phyloP scores from a whole-genome alignment of 1,284 basidiomycete species.

The Clitocybe nebularis region DNA sequence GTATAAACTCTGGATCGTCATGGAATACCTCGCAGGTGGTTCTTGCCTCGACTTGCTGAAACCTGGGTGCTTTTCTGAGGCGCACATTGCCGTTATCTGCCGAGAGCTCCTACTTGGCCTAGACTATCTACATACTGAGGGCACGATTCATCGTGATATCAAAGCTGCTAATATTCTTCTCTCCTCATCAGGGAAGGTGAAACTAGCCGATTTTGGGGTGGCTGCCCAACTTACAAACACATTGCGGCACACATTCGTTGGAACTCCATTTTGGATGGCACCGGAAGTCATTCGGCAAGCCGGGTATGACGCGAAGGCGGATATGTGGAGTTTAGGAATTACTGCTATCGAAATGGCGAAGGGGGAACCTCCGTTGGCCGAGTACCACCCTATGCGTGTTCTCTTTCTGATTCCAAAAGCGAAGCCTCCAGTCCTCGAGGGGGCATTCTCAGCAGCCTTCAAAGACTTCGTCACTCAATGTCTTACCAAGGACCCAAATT shows the following conservation, averaged over 20 bases:
- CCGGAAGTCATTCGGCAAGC: conserved; percentile 97
- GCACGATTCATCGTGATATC: conserved; percentile 98
- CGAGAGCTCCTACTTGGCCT: conserved; percentile 92
- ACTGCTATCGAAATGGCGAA: conserved; percentile 96
- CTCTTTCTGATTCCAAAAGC: conserved; percentile 95
- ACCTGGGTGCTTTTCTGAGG: conserved; percentile 85
- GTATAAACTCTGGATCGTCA: conserved; percentile 99
- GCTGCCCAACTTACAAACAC: conserved; percentile 90
- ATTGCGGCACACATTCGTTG: conserved; percentile 90
- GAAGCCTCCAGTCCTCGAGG: conserved; percentile 90
- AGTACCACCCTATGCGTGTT: conserved; percentile 95
- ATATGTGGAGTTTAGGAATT: conserved; percentile 97
- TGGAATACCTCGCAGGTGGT: conserved; percentile 99
- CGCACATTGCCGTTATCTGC: conserved; percentile 92
- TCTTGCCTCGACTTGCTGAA: conserved; percentile 96
- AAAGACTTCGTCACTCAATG: conserved; percentile 92
- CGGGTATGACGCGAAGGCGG: conserved; percentile 93
- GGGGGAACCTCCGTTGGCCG: conserved; percentile 89
- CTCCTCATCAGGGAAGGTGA: conserved; percentile 88
- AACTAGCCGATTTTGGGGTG: conserved; percentile 96
- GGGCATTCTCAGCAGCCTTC: conserved; percentile 79
- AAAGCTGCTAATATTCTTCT: conserved; percentile 97
- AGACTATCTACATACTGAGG: conserved; percentile 91
- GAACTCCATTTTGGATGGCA: conserved; percentile 98
- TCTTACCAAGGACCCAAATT: conserved; percentile 86